Conservation (phyloP, 208 protist genomes). For the Trypanosoma conorhini region DNA sequence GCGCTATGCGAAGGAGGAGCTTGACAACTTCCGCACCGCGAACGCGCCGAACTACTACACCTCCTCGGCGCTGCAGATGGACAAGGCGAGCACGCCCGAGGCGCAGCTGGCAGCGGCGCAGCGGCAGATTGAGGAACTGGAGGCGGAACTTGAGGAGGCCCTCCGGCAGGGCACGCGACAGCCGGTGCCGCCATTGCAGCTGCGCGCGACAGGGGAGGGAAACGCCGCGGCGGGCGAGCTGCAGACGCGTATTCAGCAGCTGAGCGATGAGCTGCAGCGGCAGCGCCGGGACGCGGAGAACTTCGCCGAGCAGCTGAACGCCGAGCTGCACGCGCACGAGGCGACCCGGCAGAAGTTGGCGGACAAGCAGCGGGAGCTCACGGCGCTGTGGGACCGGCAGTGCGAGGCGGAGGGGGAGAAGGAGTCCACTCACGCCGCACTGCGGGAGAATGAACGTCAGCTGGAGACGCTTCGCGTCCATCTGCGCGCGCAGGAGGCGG, state of each 20-base stretch:
- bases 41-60: slow-evolving; percentile 15
- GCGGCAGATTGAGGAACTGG: slow-evolving; percentile 26
- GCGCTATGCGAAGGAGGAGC: slow-evolving; percentile 16
- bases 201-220: not conserved
- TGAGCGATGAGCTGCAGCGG: not conserved
- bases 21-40: slow-evolving; percentile 15
- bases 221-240: not conserved
- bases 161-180: not conserved
- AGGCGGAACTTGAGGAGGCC: slow-evolving; percentile 9
- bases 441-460: not conserved
- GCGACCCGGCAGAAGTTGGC: not conserved
- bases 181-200: not conserved
- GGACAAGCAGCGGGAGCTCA: slow-evolving; percentile 11
- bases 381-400: slow-evolving; percentile 5
- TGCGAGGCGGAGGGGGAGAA: not conserved
- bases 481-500: slow-evolving; percentile 1
- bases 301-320: not conserved
- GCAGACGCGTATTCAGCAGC: not conserved
- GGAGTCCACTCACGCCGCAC: not conserved
- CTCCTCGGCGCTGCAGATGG: slow-evolving; percentile 13
- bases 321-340: slow-evolving; percentile 8
- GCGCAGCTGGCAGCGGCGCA: slow-evolving; percentile 28
- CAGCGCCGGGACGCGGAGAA: not conserved
- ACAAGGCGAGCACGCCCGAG: slow-evolving; percentile 1
- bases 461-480: not conserved